A percentile compares a stretch with the other conserved stretches of the same genome.
Evolutionary conservation across 108 stramenopile genomes (phyloP).

Genomic region (Parmales sp.): DNA sequence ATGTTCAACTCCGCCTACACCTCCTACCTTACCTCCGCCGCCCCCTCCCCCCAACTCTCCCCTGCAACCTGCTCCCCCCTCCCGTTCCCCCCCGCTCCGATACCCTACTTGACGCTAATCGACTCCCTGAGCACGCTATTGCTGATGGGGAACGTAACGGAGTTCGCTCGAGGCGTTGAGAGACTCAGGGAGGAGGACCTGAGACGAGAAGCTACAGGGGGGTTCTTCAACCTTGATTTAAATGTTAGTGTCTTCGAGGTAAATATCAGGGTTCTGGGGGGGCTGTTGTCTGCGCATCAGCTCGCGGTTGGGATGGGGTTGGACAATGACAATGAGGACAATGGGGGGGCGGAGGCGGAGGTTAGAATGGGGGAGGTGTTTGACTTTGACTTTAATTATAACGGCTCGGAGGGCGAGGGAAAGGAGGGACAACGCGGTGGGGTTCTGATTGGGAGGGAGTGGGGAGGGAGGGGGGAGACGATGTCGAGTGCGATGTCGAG

Average conservation of each 20-base stretch:
- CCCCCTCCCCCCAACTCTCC: background rate
- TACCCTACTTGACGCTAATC: slow-evolving; percentile 56
- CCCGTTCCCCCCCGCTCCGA: background rate
- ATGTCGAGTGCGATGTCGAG: too few species aligned
- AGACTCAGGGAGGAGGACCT: slow-evolving; percentile 46
- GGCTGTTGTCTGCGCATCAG: slow-evolving; percentile 79
- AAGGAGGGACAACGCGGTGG: background rate
- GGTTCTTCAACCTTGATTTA: background rate
- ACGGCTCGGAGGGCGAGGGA: background rate
- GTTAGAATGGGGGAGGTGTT: background rate
- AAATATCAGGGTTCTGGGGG: slow-evolving; percentile 82
- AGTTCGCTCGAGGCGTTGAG: slow-evolving; percentile 79
- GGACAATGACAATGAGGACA: background rate
- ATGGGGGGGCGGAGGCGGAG: background rate
- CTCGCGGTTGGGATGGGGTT: slow-evolving; percentile 20
- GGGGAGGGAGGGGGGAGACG: too few species aligned
- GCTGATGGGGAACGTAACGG: slow-evolving; percentile 70
- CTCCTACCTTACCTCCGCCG: background rate
- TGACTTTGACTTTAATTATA: background rate
- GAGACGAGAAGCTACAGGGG: slow-evolving; percentile 15
- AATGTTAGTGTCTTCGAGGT: slow-evolving; percentile 86
- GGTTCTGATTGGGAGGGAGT: too few species aligned
- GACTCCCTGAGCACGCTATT: slow-evolving; percentile 82
- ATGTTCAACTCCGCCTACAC: background rate
- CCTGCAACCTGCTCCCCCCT: background rate